A percentile compares a stretch with the other conserved stretches of the same genome.
phyloP scores from a whole-genome alignment of 2,329 filamentous ascomycete species.

The Intubia oerlemansii region DNA sequence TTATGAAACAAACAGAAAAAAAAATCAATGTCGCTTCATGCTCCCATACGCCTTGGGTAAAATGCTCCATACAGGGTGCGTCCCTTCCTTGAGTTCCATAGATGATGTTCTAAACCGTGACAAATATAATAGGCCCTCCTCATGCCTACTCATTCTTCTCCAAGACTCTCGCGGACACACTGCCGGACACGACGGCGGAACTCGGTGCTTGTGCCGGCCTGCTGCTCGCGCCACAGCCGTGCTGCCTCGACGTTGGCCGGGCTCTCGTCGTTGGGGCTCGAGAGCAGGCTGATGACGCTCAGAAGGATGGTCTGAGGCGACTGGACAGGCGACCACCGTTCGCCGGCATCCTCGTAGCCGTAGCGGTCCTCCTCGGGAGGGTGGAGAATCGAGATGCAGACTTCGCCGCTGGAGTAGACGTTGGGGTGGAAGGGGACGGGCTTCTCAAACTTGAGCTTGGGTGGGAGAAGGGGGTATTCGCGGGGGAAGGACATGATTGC shows the following conservation, averaged over 20 bases:
- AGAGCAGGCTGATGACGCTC: conserved; percentile 79
- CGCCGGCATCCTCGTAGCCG: conserved; percentile 75
- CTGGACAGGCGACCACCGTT: conserved; percentile 90
- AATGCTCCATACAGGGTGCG: no score
- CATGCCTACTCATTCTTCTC: no score
- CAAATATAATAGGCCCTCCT: no score
- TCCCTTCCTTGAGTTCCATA: no score
- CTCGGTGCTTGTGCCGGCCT: conserved; percentile 35
- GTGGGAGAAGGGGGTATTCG: conserved; percentile 73
- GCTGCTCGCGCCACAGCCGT: conserved; percentile 64
- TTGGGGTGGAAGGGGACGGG: conserved; percentile 87
- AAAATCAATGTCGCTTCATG: no score
- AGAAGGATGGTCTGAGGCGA: conserved; percentile 86
- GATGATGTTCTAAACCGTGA: no score
- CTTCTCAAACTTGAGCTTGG: conserved; percentile 66
- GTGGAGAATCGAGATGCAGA: conserved; percentile 95
- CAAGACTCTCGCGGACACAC: conserved; percentile 64
- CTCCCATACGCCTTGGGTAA: no score
- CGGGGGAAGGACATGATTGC: conserved; percentile 65
- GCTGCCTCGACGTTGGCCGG: conserved; percentile 92
- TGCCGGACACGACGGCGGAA: conserved; percentile 61
- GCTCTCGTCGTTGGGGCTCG: conserved; percentile 84
- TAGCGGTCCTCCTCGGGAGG: conserved; percentile 85
- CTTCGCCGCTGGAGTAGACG: conserved; percentile 67
- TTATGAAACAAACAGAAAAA: no score